These are phyloP conservation scores for Trypanosoma vivax DNA, from an alignment of 208 protist genomes.

Conservation along the genomic window DNA sequence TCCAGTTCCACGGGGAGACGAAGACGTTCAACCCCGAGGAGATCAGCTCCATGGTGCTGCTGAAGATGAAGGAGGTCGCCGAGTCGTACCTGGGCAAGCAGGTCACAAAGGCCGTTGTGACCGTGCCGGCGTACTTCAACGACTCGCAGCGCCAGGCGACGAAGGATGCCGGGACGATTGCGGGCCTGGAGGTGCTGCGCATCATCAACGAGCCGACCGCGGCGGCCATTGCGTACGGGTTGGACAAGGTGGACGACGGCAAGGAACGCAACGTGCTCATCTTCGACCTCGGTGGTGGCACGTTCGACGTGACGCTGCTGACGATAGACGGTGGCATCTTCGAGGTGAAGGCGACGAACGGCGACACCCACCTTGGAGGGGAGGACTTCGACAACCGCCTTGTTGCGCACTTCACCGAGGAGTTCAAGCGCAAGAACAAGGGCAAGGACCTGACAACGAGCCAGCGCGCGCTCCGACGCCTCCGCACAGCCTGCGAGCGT, in stretches of 20 bases:
- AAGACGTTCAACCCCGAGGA: slow-evolving; percentile 94
- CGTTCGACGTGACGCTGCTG: slow-evolving; percentile 96
- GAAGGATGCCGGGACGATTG: slow-evolving; percentile 95
- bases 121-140: slow-evolving; percentile 97
- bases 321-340: slow-evolving; percentile 97
- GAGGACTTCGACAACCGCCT: slow-evolving; percentile 59
- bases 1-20: slow-evolving; percentile 59
- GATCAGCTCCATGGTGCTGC: slow-evolving; percentile 94
- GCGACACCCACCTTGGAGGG: slow-evolving; percentile 98
- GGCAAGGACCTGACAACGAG: slow-evolving; percentile 28
- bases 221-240: slow-evolving; percentile 95
- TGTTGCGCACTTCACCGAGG: slow-evolving; percentile 89
- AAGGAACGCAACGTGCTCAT: slow-evolving; percentile 81
- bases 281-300: slow-evolving; percentile 96
- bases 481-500: slow-evolving; percentile 68
- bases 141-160: slow-evolving; percentile 95
- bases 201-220: slow-evolving; percentile 98
- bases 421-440: slow-evolving; percentile 91
- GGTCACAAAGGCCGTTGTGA: slow-evolving; percentile 94
- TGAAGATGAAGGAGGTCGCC: slow-evolving; percentile 89
- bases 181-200: slow-evolving; percentile 92
- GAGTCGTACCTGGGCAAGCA: slow-evolving; percentile 92
- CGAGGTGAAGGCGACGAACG: slow-evolving; percentile 96
- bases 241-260: slow-evolving; percentile 79
- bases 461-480: slow-evolving; percentile 40